A percentile compares a stretch with the other conserved stretches of the same genome.
Evolutionary conservation across 2,329 filamentous ascomycete genomes (phyloP).

Genomic region (Xylaria polymorpha): DNA sequence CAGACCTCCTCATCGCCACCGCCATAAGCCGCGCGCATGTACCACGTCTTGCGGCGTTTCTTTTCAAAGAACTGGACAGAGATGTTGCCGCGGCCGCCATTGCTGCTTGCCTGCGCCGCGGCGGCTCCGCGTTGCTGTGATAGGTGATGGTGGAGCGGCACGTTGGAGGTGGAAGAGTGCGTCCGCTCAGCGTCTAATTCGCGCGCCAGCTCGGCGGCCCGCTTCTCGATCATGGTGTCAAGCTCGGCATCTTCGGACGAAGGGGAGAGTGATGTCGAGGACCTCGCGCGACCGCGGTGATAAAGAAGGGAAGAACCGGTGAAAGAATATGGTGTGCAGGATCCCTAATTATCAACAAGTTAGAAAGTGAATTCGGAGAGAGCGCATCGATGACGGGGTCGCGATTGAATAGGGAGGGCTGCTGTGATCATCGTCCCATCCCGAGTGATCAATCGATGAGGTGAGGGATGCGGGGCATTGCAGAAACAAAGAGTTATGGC

Average conservation of each 20-base stretch:
- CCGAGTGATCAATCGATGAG: conserved; percentile 4
- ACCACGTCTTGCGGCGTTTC: conserved; percentile 82
- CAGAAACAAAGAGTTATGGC: conserved; percentile 11
- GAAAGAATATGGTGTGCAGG: conserved; percentile 98
- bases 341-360: conserved; percentile 69
- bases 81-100: conserved; percentile 72
- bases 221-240: conserved; percentile 92
- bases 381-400: conserved; percentile 23
- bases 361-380: conserved; percentile 31
- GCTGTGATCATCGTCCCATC: not conserved
- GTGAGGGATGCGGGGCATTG: conserved; percentile 29
- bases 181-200: conserved; percentile 73
- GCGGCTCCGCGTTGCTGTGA: conserved; percentile 45
- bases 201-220: conserved; percentile 80
- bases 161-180: conserved; percentile 24
- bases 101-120: conserved; percentile 6
- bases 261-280: conserved; percentile 88
- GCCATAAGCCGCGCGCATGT: conserved; percentile 64
- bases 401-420: not conserved
- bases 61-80: conserved; percentile 96
- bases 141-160: conserved; percentile 48
- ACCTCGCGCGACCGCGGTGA: conserved; percentile 86
- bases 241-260: conserved; percentile 89
- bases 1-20: conserved; percentile 88
- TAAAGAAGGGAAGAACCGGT: conserved; percentile 93